Percentiles rank a stretch among this genome's conserved stretches.
These are phyloP conservation scores for Spathaspora arborariae DNA, from an alignment of 805 yeast species.

Conservation along the genomic window DNA sequence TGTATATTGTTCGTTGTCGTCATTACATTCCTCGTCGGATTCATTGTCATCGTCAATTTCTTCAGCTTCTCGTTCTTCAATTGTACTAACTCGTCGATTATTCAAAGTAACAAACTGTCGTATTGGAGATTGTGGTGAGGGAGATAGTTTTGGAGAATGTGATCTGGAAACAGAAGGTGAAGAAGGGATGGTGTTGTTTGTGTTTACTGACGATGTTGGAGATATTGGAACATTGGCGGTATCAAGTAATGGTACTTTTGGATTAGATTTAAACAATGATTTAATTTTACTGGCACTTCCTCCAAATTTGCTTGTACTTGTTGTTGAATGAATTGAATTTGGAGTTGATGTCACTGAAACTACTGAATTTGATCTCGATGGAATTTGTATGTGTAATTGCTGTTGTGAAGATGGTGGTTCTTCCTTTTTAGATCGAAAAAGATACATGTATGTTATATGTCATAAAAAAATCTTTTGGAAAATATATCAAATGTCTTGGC, in stretches of 20 bases:
- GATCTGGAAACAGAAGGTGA: background rate
- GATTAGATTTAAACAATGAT: background rate
- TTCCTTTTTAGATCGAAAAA: constrained; percentile 9
- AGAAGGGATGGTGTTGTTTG: background rate
- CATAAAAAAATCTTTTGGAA: background rate
- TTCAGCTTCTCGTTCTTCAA: constrained; percentile 7
- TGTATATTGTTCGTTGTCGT: background rate
- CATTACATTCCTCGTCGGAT: constrained; percentile 14
- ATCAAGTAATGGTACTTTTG: background rate
- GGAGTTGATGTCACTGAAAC: constrained; percentile 7
- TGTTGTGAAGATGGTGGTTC: background rate
- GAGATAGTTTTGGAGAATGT: background rate
- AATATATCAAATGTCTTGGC: background rate
- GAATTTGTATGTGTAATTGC: background rate
- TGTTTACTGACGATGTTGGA: background rate
- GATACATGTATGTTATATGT: constrained; percentile 4
- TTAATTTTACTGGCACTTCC: background rate
- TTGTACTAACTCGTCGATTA: constrained; percentile 23
- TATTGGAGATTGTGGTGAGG: background rate
- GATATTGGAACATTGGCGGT: background rate
- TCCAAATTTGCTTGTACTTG: background rate
- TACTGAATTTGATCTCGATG: constrained; percentile 11
- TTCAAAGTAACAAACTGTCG: background rate
- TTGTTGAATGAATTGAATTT: constrained; percentile 5
- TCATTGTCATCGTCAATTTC: constrained; percentile 14